phyloP scores from a whole-genome alignment of 495 filamentous ascomycete genomes.

The Penicillium arizonense region DNA sequence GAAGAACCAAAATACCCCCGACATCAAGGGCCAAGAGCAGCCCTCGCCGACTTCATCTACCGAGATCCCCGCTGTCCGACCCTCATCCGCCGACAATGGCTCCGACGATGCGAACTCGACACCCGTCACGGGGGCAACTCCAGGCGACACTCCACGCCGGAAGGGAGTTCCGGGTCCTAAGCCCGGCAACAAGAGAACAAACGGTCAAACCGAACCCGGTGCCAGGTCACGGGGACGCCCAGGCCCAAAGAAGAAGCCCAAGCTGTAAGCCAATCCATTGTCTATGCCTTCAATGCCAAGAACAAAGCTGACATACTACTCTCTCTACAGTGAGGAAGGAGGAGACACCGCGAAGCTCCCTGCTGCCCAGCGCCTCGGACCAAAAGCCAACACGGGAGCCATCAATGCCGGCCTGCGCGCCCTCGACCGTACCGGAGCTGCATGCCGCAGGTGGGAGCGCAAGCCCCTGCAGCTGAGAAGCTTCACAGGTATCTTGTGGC shows the following conservation, averaged over 20 bases:
- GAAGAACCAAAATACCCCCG: conserved; percentile 33
- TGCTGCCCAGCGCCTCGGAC: conserved; percentile 76
- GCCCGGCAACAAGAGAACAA: conserved; percentile 57
- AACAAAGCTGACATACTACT: conserved; percentile 15
- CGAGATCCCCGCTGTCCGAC: conserved; percentile 49
- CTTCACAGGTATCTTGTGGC: conserved; percentile 89
- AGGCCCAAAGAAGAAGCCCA: conserved; percentile 91
- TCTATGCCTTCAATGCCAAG: not conserved
- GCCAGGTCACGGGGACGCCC: conserved; percentile 79
- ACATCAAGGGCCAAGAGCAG: conserved; percentile 44
- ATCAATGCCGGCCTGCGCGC: conserved; percentile 96
- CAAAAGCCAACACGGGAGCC: conserved; percentile 95
- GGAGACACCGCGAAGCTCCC: conserved; percentile 47
- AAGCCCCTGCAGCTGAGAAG: conserved; percentile 81
- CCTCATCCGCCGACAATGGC: conserved; percentile 51
- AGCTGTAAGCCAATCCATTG: conserved; percentile 59
- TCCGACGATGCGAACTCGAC: conserved; percentile 57
- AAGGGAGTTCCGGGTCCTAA: conserved; percentile 60
- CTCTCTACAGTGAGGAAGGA: conserved; percentile 55
- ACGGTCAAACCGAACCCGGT: conserved; percentile 54
- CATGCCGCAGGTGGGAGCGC: conserved; percentile 88
- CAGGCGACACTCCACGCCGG: conserved; percentile 50
- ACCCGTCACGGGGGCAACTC: conserved; percentile 50
- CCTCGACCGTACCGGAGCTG: conserved; percentile 83
- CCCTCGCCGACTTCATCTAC: conserved; percentile 48